Evolutionary conservation across 257 asterid genomes (phyloP), one percentile per base, ranked within the genome.

Genomic region (Salvia hispanica): DNA sequence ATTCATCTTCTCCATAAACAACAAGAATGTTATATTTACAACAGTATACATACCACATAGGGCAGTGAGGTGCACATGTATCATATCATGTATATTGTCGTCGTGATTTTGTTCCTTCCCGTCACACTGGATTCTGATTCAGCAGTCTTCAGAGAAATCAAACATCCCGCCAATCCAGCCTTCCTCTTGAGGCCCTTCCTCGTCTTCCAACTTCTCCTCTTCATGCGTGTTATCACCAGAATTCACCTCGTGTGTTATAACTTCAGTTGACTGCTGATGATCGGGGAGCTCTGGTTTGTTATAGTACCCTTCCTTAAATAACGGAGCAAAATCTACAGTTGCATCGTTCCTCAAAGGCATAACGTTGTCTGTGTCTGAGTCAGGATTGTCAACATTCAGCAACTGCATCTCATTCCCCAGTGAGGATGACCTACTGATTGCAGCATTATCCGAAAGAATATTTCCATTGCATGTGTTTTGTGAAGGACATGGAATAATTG

Each of bases 81-180:
- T 25, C 31, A 25, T 25, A 25, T 25, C 31, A 25, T 25, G 31
- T 25, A 25, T 25, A 25, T 25, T 25, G 31, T 25, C 31, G 3
- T 2, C 31, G 3, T 2, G 31, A 25, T 25, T 25, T 25, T 25
- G 31, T 25, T 25, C 31, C 31, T 25, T 25, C 31, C 31, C 31
- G 31, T 25, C 31, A 2, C 2, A 25, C 31, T 25, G 31, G 31
- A 25, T 25, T 25, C 31, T 25, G 53, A n/a, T 70, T 39, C 40
- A 6, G 28, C 28, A 45, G 15, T 42, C 52, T 74, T 84, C 90
- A 9, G 89, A 84, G 75, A 84, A 84, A 79, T 84, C 87, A 50
- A 84, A 84, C 85, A 84, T 78, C 51, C 84, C 90, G 68, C 90
- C 87, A 31, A 76, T 77, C 89, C 89, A 84, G 4, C 86, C 89